Evolutionary conservation across 345 rosid species (phyloP), one percentile per base, ranked within the genome.

Genomic region (Geranium rotundifolium): DNA sequence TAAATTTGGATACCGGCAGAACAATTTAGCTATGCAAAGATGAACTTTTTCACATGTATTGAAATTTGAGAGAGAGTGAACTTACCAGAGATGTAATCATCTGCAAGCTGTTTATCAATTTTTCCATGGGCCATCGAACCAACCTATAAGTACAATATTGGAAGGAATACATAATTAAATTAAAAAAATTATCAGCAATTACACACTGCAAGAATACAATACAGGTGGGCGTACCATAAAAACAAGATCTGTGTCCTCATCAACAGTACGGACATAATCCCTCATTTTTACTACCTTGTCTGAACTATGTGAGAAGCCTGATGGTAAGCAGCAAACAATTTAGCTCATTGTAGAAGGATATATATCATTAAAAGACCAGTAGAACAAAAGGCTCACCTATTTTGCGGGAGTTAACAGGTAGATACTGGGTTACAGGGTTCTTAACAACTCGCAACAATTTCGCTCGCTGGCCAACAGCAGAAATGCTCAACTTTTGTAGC

Each of bases 191-290:
- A 37, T 57, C 12, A 61, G 62, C 39, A 17, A 54, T 56, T 70
- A 52, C 10, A 64, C 5, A 56, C 12, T 31, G 60, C 63, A 61
- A 63, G 58, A 29, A 20, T 3, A 56, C 56, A 50, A 20, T 19
- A 19, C 7, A 56, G 67, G 30, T 17, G 46, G 64, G 66, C 89
- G 69, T 77, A 89, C 98, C 96, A 89, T 93, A 82, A 92, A 92
- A 68, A 89, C 93, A 62, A 85, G 82, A 65, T 85, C 80, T 5
- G 19, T 23, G 27, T 23, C 27, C 27, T 23, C 27, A 23, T 23
- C 27, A 23, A 23, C 27, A 23, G 27, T 2, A 23, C 27, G 27
- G 27, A 23, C 27, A 23, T 23, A 23, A 23, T 23, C 27, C 27
- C 27, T 23, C 27, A 23, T 23, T 23, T 23, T 23, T 2, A 23